Evolutionary conservation across 805 yeast genomes (phyloP).

Genomic region (Candida orba): DNA sequence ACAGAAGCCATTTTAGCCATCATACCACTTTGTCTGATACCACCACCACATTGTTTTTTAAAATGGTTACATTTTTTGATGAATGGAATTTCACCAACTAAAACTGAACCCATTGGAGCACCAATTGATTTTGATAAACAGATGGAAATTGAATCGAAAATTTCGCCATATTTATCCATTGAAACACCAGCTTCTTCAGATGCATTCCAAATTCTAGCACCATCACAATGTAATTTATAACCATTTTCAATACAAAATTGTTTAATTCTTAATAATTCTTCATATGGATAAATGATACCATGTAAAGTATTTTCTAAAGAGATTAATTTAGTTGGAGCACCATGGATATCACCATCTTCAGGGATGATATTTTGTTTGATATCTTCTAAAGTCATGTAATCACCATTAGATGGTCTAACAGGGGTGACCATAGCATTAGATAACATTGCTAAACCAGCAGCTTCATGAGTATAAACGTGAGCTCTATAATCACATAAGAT

Average conservation of each 20-base stretch:
- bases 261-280: conserved; percentile 66
- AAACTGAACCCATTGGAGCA: conserved; percentile 87
- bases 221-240: conserved; percentile 76
- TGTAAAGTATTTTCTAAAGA: conserved; percentile 85
- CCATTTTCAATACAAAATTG: conserved; percentile 58
- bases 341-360: conserved; percentile 79
- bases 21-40: conserved; percentile 83
- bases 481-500: conserved; percentile 80
- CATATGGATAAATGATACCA: conserved; percentile 78
- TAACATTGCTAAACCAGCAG: conserved; percentile 84
- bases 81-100: conserved; percentile 58
- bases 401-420: conserved; percentile 69
- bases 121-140: conserved; percentile 88
- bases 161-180: conserved; percentile 59
- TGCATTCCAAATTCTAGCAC: conserved; percentile 93
- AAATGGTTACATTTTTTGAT: conserved; percentile 74
- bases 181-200: conserved; percentile 49
- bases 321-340: conserved; percentile 80
- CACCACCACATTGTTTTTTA: conserved; percentile 91
- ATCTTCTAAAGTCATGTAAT: conserved; percentile 75
- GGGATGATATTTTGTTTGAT: conserved; percentile 51
- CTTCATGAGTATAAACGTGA: conserved; percentile 79
- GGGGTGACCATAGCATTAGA: conserved; percentile 92
- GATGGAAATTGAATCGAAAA: conserved; percentile 83
- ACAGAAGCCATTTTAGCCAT: conserved; percentile 73